Percentiles rank a stretch among this genome's conserved stretches.
Evolutionary conservation across 768 basidiomycete genomes (phyloP).

Genomic region (Pleurotus giganteus): DNA sequence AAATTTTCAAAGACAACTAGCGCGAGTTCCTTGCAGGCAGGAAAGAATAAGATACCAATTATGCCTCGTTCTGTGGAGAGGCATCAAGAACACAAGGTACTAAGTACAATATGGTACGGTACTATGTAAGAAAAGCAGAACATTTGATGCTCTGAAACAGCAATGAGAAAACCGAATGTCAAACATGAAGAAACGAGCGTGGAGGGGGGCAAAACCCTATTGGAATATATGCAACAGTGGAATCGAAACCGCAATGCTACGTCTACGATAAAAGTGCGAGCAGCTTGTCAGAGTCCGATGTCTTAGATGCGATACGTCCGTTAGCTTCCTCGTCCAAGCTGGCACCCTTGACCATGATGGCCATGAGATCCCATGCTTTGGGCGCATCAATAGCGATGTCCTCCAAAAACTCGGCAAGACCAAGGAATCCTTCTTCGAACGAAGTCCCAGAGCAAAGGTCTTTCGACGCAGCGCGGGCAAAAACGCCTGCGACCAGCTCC

Average conservation of each 20-base stretch:
- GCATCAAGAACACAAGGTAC: not conserved
- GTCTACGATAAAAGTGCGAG: conserved; percentile 56
- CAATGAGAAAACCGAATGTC: not conserved
- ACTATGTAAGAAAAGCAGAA: not conserved
- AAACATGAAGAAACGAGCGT: conserved; percentile 2
- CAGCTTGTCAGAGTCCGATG: conserved; percentile 57
- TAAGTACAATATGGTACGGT: conserved; percentile 8
- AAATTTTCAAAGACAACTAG: no score
- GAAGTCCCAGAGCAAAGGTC: conserved; percentile 52
- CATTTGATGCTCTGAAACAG: conserved; percentile 2
- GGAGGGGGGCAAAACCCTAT: conserved; percentile 12
- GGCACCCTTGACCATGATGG: conserved; percentile 69
- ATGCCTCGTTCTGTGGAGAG: not conserved
- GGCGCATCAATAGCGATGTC: conserved; percentile 92
- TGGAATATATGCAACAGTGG: conserved; percentile 24
- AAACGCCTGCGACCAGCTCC: conserved; percentile 73
- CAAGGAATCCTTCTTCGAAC: conserved; percentile 74
- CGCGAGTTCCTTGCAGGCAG: no score
- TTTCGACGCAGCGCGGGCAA: conserved; percentile 60
- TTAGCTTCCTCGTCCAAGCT: conserved; percentile 61
- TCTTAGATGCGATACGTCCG: conserved; percentile 58
- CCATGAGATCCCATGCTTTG: conserved; percentile 76
- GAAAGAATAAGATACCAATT: not conserved
- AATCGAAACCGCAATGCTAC: conserved; percentile 23
- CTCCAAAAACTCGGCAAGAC: conserved; percentile 74